Evolutionary conservation across 257 asterid genomes (phyloP), one percentile per base, ranked within the genome.

Genomic region (Penstemon newberryi): DNA sequence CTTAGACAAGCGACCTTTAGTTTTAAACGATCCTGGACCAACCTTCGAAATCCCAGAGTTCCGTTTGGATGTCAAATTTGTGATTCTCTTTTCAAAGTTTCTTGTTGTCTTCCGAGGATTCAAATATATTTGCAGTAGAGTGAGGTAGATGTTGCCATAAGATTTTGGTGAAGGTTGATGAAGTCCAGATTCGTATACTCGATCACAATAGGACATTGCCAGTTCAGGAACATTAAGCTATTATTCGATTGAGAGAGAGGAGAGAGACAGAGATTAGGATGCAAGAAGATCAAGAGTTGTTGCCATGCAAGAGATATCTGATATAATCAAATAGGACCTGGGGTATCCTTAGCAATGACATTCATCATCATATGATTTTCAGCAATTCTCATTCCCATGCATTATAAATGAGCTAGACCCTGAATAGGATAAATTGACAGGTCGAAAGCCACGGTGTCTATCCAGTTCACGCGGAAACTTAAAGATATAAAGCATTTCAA

Each of bases 191-290:
- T 89, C 90, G 51, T 91, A 86, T 61, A 94, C 83, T 56, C 92
- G 93, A 72, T 94, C 99, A 69, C 99, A 94, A 75, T 94, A 91
- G 56, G 94, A 68, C 65, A 94, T 74, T 53, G 98, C 99, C 82
- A 91, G 74, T 56, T 94, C 98, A 56, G 99, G 96, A 86, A 89
- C 88, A 81, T 86, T 86, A 76, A 94, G 89, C 98, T 90, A 59
- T 38, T 79, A 54, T 37, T 70, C 66, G 33, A 25, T 25, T 12
- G 51, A 65, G 45, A 54, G 40, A 53, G 56, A 39, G 39, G 11
- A 44, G 47, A 73, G 46, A 61, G 9, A 52, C 9, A 25, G 76
- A 65, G 70, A 70, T 68, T 45, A 71, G 65, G 38, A 53, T 41
- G 36, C 13, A 52, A 62, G n/a, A 38, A 8, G 41, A 56, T 55